phyloP scores from a whole-genome alignment of 2,329 filamentous ascomycete genomes.

The Hypoxylon sp. region DNA sequence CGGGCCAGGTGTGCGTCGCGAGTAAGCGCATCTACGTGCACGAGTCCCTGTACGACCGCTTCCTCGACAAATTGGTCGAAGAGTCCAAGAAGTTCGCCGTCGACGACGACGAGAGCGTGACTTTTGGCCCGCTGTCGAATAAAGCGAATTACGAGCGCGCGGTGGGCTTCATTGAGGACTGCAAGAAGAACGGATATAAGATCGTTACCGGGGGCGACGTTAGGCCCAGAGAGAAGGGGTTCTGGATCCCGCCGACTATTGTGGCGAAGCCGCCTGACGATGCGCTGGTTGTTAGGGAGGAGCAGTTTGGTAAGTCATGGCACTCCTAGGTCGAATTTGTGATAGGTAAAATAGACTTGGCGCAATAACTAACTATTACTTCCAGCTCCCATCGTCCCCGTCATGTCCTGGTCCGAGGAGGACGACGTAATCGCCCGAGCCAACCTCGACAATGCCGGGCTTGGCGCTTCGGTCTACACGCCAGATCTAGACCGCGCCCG shows the following conservation, averaged over 20 bases:
- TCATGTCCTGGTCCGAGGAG: slow-evolving; percentile 73
- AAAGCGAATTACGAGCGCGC: slow-evolving; percentile 74
- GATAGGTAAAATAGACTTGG: no score
- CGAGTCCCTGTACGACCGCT: slow-evolving; percentile 70
- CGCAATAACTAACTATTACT: neutral
- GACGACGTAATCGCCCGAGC: slow-evolving; percentile 72
- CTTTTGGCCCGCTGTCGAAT: slow-evolving; percentile 75
- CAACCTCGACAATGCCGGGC: slow-evolving; percentile 92
- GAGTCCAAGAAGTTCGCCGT: slow-evolving; percentile 63
- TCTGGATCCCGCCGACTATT: slow-evolving; percentile 72
- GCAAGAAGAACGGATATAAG: slow-evolving; percentile 66
- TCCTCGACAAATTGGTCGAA: slow-evolving; percentile 61
- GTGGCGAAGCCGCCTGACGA: slow-evolving; percentile 70
- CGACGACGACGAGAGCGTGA: slow-evolving; percentile 53
- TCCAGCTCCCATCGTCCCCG: slow-evolving; percentile 72
- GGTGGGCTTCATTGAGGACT: slow-evolving; percentile 69
- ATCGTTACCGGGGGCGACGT: slow-evolving; percentile 65
- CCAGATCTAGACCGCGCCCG: slow-evolving; percentile 66
- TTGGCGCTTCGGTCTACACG: slow-evolving; percentile 78
- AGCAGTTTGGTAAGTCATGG: slow-evolving; percentile 67
- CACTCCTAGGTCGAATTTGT: no score
- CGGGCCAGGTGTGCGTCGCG: slow-evolving; percentile 69
- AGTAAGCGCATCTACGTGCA: slow-evolving; percentile 74
- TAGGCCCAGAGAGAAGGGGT: slow-evolving; percentile 60
- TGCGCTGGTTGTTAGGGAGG: slow-evolving; percentile 69